Evolutionary conservation across 495 filamentous ascomycete genomes (phyloP).

Genomic region (Amniculicola lignicola): DNA sequence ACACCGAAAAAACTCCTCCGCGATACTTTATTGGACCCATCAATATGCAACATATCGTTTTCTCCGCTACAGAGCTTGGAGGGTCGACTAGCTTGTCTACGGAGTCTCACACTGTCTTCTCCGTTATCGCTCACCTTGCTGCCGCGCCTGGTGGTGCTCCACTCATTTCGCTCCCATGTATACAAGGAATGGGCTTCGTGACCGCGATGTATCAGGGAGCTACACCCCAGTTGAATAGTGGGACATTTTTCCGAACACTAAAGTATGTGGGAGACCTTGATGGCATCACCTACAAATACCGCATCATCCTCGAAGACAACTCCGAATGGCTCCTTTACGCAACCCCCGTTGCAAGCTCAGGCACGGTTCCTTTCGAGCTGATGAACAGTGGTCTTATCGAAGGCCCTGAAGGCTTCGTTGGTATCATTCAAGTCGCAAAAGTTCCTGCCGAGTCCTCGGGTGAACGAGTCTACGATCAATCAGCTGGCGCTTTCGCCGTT

Average conservation of each 20-base stretch:
- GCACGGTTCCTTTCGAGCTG: conserved; percentile 51
- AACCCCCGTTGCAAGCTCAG: conserved; percentile 50
- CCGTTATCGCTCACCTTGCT: conserved; percentile 66
- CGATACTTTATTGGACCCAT: conserved; percentile 78
- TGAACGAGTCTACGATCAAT: conserved; percentile 69
- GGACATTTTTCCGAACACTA: conserved; percentile 68
- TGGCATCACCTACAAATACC: conserved; percentile 73
- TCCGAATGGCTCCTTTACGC: conserved; percentile 79
- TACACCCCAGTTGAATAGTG: conserved; percentile 69
- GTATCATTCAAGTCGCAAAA: conserved; percentile 80
- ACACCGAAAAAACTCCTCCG: conserved; percentile 54
- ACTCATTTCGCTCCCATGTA: conserved; percentile 70
- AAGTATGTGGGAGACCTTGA: conserved; percentile 56
- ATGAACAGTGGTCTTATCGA: conserved; percentile 48
- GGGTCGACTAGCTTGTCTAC: conserved; percentile 57
- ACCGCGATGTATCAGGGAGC: conserved; percentile 72
- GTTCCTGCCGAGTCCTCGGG: conserved; percentile 52
- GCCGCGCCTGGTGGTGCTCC: conserved; percentile 51
- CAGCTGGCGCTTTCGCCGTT: conserved; percentile 70
- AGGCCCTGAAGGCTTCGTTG: conserved; percentile 56
- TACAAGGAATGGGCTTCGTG: conserved; percentile 87
- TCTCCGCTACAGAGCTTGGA: conserved; percentile 74
- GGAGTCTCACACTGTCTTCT: conserved; percentile 64
- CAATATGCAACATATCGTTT: conserved; percentile 72
- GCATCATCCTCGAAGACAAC: conserved; percentile 65